Evolutionary conservation across 2,329 filamentous ascomycete genomes (phyloP).

Genomic region (Nakataea oryzae): DNA sequence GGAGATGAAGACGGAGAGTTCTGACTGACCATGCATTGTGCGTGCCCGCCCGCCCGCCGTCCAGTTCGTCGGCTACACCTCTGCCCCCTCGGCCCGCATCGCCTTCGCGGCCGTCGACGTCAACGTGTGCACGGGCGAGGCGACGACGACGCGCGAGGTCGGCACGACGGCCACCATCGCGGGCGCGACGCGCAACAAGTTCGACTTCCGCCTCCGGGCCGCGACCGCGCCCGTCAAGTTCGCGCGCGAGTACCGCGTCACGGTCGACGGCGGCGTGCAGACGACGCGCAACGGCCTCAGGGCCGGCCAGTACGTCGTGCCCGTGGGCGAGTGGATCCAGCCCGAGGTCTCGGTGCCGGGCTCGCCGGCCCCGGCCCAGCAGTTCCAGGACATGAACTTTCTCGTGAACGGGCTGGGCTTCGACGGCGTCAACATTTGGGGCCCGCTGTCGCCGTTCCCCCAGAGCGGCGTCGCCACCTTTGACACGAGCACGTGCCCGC

Average conservation of each 20-base stretch:
- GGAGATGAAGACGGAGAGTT: no score
- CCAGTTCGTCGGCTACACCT: not conserved
- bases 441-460: slow-evolving; percentile 1
- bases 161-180: not conserved
- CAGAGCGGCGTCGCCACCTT: slow-evolving; percentile 1
- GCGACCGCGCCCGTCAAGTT: not conserved
- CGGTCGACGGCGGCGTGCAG: not conserved
- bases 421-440: slow-evolving; percentile 1
- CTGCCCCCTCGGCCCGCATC: not conserved
- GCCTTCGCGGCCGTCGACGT: not conserved
- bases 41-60: no score
- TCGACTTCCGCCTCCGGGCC: not conserved
- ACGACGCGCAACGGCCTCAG: not conserved
- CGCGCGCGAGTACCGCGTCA: not conserved
- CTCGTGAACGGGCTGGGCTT: not conserved
- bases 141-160: not conserved
- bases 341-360: not conserved
- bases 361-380: not conserved
- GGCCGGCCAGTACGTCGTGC: slow-evolving; percentile 1
- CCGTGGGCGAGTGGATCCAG: slow-evolving; percentile 2
- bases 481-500: not conserved
- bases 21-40: no score
- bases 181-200: not conserved
- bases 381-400: not conserved
- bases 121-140: not conserved